Conservation (phyloP, 116 monocot genomes). For the Cymodocea nodosa region DNA sequence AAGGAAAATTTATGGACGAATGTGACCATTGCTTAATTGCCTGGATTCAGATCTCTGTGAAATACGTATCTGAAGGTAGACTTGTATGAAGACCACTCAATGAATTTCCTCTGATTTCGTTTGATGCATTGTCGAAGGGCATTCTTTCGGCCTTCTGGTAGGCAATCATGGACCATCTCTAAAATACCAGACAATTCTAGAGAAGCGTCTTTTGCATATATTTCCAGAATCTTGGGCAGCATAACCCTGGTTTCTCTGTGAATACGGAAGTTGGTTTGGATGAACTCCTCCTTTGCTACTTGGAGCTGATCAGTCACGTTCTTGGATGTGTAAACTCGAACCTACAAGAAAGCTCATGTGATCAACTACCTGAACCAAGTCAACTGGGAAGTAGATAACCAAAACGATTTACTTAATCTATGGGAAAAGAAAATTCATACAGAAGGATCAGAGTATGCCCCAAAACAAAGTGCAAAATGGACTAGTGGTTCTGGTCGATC, state of each 20-base stretch:
- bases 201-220: constrained; percentile 50
- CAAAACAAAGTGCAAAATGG: constrained; percentile 78
- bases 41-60: constrained; percentile 42
- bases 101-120: constrained; percentile 30
- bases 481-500: constrained; percentile 60
- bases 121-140: constrained; percentile 44
- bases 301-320: constrained; percentile 57
- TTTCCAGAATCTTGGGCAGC: constrained; percentile 66
- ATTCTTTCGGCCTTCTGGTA: constrained; percentile 46
- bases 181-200: constrained; percentile 36
- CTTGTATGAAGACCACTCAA: constrained; percentile 68
- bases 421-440: constrained; percentile 20
- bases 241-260: constrained; percentile 54
- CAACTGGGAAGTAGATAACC: too few species aligned
- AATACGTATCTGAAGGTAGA: constrained; percentile 68
- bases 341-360: constrained; percentile 24
- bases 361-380: background rate
- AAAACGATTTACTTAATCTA: too few species aligned
- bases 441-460: constrained; percentile 90
- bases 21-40: background rate
- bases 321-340: constrained; percentile 59
- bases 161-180: constrained; percentile 42
- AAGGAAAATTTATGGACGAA: background rate
- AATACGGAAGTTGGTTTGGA: constrained; percentile 62
- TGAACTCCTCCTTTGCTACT: constrained; percentile 72